Conservation (phyloP, 2,329 filamentous ascomycete species). For the Fusarium oxysporum region DNA sequence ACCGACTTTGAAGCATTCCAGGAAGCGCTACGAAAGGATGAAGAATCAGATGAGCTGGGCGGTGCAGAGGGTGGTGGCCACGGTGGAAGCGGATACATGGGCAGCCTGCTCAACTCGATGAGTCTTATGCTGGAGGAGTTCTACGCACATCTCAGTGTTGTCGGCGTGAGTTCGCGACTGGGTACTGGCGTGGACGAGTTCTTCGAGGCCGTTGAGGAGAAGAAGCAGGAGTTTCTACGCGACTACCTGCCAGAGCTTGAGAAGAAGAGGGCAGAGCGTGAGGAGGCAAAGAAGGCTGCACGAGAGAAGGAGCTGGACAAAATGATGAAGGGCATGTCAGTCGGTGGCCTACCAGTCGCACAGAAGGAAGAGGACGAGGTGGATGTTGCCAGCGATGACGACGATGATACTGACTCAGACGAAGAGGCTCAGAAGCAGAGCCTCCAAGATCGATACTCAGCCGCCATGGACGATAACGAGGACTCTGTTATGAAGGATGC, state of each 20-base stretch:
- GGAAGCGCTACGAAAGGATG: constrained; percentile 81
- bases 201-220: constrained; percentile 87
- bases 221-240: constrained; percentile 86
- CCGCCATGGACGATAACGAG: constrained; percentile 73
- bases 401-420: constrained; percentile 67
- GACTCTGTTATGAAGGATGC: constrained; percentile 65
- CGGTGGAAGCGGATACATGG: constrained; percentile 94
- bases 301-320: constrained; percentile 87
- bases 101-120: constrained; percentile 95
- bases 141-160: constrained; percentile 91
- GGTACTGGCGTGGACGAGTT: constrained; percentile 94
- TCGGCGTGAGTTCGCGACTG: constrained; percentile 92
- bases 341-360: constrained; percentile 52
- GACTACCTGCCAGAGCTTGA: constrained; percentile 96
- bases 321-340: constrained; percentile 92
- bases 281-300: constrained; percentile 76
- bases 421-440: constrained; percentile 73
- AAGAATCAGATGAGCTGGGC: constrained; percentile 80
- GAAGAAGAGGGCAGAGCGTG: constrained; percentile 77
- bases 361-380: constrained; percentile 61
- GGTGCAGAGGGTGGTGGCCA: constrained; percentile 75
- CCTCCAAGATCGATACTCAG: constrained; percentile 80
- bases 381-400: constrained; percentile 68
- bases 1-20: constrained; percentile 98
- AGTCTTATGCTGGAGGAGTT: constrained; percentile 97